Percentiles rank a stretch among this genome's conserved stretches.
phyloP scores from a whole-genome alignment of 345 rosid genomes.

The Acer yangbiense region DNA sequence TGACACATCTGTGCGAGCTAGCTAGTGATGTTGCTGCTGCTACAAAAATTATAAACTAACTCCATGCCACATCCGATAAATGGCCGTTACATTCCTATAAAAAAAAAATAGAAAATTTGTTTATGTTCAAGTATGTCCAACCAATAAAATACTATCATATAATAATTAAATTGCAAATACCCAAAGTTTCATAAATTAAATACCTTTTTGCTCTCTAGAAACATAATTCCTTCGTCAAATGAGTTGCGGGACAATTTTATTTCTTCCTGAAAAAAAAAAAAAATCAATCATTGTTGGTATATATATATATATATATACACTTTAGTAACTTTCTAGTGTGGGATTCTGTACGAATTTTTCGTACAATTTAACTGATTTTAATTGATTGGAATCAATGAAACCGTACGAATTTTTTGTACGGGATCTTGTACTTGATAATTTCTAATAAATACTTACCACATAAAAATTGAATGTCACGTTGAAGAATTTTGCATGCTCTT shows the following conservation, averaged over 20 bases:
- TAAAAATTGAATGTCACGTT: neutral
- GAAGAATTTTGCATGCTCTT: neutral
- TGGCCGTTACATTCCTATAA: neutral
- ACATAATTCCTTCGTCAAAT: neutral
- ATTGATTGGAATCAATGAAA: too few species aligned
- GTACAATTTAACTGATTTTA: too few species aligned
- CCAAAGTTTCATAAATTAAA: too few species aligned
- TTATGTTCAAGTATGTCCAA: neutral
- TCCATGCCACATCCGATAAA: neutral
- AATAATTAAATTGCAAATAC: too few species aligned
- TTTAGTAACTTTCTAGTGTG: too few species aligned
- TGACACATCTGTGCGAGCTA: neutral
- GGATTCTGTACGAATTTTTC: too few species aligned
- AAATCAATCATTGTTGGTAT: neutral
- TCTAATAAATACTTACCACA: neutral
- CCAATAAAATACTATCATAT: neutral
- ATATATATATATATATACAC: too few species aligned
- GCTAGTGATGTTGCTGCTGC: neutral
- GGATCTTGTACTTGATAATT: too few species aligned
- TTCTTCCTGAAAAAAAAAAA: neutral
- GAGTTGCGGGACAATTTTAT: neutral
- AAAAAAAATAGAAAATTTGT: neutral
- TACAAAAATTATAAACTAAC: neutral
- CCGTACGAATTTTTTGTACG: too few species aligned
- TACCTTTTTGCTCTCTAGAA: neutral